A percentile compares a stretch with the other conserved stretches of the same genome.
Evolutionary conservation across 2,329 filamentous ascomycete genomes (phyloP).

Genomic region (Teratosphaeria pseudoeucalypti): DNA sequence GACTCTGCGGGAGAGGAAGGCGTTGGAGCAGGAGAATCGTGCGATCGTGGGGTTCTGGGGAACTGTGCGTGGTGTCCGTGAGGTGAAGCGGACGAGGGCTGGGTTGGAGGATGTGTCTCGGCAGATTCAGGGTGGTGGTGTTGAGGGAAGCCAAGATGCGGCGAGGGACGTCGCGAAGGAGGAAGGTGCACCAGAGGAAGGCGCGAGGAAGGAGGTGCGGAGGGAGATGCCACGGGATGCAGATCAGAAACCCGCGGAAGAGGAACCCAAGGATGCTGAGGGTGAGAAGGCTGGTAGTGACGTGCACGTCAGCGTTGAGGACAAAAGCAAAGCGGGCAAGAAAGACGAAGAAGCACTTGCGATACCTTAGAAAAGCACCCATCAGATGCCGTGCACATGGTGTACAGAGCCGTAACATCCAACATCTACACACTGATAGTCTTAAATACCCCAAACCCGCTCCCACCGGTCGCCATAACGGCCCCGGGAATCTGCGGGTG

Average conservation of each 20-base stretch:
- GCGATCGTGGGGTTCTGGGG: constrained; percentile 6
- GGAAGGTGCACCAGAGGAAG: neutral
- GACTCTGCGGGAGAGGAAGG: constrained; percentile 2
- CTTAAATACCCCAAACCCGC: constrained; percentile 54
- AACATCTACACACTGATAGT: constrained; percentile 22
- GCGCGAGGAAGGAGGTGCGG: neutral
- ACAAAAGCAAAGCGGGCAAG: neutral
- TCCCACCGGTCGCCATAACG: constrained; percentile 79
- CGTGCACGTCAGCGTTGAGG: neutral
- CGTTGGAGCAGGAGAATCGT: constrained; percentile 2
- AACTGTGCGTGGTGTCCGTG: constrained; percentile 1
- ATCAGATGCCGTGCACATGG: neutral
- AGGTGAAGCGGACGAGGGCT: constrained; percentile 1
- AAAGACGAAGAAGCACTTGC: neutral
- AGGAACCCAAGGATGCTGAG: neutral
- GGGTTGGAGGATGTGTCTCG: neutral
- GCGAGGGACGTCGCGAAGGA: neutral
- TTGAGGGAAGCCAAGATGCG: neutral
- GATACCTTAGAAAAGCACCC: neutral
- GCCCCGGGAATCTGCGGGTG: constrained; percentile 89
- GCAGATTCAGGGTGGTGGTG: neutral
- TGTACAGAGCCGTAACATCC: neutral
- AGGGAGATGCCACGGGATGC: neutral
- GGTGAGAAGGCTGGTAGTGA: neutral
- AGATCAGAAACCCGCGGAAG: neutral